Conservation (phyloP, 1,284 basidiomycete genomes). For the Pseudozyma sp. region DNA sequence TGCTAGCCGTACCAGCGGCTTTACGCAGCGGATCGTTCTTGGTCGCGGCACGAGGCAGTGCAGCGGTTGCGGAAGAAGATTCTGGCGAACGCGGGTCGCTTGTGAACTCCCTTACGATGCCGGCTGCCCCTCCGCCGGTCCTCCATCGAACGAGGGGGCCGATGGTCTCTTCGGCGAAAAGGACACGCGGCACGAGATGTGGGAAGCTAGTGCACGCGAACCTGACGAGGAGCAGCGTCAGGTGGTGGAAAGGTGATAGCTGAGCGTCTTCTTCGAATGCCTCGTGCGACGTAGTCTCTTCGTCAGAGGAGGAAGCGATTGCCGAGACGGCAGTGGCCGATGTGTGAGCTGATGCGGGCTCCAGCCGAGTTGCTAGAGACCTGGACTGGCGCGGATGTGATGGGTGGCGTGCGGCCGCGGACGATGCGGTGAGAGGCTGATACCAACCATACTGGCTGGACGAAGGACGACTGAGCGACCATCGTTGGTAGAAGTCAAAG, state of each 20-base stretch:
- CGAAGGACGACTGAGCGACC: slow-evolving; percentile 45
- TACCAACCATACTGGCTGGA: slow-evolving; percentile 15
- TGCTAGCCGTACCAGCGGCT: slow-evolving; percentile 5
- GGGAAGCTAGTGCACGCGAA: slow-evolving; percentile 65
- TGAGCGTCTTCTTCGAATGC: slow-evolving; percentile 27
- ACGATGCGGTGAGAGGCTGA: slow-evolving; percentile 4
- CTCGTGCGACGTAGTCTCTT: slow-evolving; percentile 21
- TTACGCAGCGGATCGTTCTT: slow-evolving; percentile 5
- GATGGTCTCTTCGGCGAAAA: slow-evolving; percentile 66
- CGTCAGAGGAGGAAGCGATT: slow-evolving; percentile 16
- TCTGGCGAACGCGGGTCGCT: slow-evolving; percentile 10
- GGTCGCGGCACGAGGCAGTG: not conserved
- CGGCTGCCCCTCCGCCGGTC: slow-evolving; percentile 60
- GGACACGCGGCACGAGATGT: slow-evolving; percentile 62
- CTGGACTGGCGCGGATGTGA: not conserved
- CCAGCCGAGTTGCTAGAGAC: not conserved
- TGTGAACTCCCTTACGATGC: slow-evolving; percentile 53
- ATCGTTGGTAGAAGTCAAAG: slow-evolving; percentile 51
- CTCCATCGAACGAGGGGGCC: slow-evolving; percentile 65
- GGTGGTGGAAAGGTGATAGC: slow-evolving; percentile 63
- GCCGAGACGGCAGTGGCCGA: slow-evolving; percentile 13
- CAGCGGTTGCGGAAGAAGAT: not conserved
- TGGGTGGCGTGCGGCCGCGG: not conserved
- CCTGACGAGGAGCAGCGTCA: slow-evolving; percentile 57
- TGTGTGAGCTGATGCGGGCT: not conserved